Evolutionary conservation across 208 protist genomes (phyloP).

Genomic region (Trypanosoma lewisi): DNA sequence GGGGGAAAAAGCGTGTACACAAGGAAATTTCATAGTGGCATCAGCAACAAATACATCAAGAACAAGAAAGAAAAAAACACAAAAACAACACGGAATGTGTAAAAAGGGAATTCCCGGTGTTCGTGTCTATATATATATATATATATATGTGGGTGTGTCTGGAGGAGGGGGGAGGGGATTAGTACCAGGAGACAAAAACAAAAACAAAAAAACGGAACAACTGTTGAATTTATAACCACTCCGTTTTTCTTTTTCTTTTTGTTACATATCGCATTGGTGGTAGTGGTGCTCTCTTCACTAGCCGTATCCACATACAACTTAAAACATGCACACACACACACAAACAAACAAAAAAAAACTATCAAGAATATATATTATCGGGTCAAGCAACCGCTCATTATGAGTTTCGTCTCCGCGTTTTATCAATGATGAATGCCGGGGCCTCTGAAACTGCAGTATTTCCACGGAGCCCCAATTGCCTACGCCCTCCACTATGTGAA

Average conservation of each 20-base stretch:
- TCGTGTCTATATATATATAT: slow-evolving; percentile 5
- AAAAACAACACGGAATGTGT: not conserved
- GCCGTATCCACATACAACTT: too few species aligned
- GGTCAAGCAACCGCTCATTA: too few species aligned
- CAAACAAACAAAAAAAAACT: not conserved
- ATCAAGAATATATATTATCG: not conserved
- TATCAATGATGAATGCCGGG: slow-evolving; percentile 8
- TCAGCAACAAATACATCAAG: slow-evolving; percentile 1
- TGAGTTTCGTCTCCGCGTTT: slow-evolving; percentile 1
- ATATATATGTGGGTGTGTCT: not conserved
- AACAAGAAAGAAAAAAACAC: slow-evolving; percentile 10
- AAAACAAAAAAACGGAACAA: slow-evolving; percentile 11
- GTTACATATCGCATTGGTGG: too few species aligned
- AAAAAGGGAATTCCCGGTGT: not conserved
- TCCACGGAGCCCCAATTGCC: not conserved
- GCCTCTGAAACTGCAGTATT: not conserved
- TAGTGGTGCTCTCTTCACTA: too few species aligned
- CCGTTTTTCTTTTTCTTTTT: not conserved
- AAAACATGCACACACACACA: too few species aligned
- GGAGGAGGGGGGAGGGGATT: not conserved
- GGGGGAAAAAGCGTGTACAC: not conserved
- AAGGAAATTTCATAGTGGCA: not conserved
- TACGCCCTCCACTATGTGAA: not conserved
- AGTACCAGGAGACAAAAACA: slow-evolving; percentile 2
- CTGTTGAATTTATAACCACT: not conserved